phyloP scores from a whole-genome alignment of 106 monocot genomes.

The Dendrobium nobile region DNA sequence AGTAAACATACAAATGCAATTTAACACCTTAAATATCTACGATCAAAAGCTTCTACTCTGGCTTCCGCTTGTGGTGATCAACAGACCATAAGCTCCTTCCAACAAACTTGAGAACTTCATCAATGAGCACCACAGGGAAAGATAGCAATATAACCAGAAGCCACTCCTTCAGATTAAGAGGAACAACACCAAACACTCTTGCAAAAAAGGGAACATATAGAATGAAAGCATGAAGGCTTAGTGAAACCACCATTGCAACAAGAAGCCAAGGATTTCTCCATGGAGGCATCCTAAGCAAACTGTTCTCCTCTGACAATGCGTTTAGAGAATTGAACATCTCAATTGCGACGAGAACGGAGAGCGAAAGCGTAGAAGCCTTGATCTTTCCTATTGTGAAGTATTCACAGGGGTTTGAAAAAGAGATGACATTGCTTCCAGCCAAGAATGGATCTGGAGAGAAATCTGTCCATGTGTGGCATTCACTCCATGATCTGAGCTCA shows the following conservation, averaged over 20 bases:
- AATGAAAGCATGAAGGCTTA: constrained; percentile 60
- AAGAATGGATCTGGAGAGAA: constrained; percentile 54
- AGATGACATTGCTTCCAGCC: constrained; percentile 40
- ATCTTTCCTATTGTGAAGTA: constrained; percentile 70
- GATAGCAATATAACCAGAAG: constrained; percentile 59
- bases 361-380: constrained; percentile 65
- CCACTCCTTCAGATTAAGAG: constrained; percentile 69
- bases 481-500: constrained; percentile 59
- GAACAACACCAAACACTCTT: constrained; percentile 60
- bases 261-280: constrained; percentile 86
- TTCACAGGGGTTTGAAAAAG: constrained; percentile 66
- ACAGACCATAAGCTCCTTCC: constrained; percentile 30
- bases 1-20: neutral
- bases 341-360: constrained; percentile 74
- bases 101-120: constrained; percentile 63
- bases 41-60: neutral
- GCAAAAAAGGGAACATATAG: constrained; percentile 66
- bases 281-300: constrained; percentile 69
- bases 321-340: constrained; percentile 91
- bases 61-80: constrained; percentile 24
- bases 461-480: constrained; percentile 58
- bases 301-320: constrained; percentile 69
- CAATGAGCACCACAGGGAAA: constrained; percentile 61
- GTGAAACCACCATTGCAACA: constrained; percentile 60
- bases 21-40: neutral